A percentile compares a stretch with the other conserved stretches of the same genome.
These are phyloP conservation scores for Ascoidea rubescens DNA, from an alignment of 805 yeast genomes.

Conservation along the genomic window DNA sequence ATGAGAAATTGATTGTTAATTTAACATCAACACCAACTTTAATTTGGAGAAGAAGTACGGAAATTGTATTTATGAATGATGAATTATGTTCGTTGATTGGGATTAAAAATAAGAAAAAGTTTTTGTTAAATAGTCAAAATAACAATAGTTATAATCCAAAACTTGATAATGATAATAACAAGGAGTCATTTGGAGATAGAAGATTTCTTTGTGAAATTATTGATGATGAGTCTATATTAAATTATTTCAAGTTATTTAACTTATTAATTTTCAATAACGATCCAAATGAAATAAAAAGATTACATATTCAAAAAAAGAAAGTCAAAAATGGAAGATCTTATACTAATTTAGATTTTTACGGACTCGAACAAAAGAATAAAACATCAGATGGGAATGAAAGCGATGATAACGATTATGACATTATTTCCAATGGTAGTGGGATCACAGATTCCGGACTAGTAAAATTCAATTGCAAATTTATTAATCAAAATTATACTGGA, in stretches of 20 bases:
- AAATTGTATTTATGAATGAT: constrained; percentile 64
- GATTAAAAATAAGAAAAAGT: constrained; percentile 8
- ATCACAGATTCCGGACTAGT: constrained; percentile 7
- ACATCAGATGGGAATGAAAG: constrained; percentile 4
- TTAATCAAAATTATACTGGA: constrained; percentile 7
- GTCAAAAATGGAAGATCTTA: background rate
- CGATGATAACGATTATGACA: constrained; percentile 12
- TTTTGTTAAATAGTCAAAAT: constrained; percentile 16
- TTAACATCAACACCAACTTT: constrained; percentile 67
- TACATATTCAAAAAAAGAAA: constrained; percentile 2
- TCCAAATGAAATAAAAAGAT: constrained; percentile 3
- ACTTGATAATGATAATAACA: background rate
- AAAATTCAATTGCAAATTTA: constrained; percentile 10
- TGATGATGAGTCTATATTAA: constrained; percentile 65
- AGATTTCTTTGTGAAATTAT: constrained; percentile 67
- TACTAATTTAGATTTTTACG: background rate
- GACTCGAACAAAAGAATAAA: background rate
- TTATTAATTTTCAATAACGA: constrained; percentile 47
- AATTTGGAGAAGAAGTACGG: constrained; percentile 80
- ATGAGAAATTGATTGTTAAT: constrained; percentile 23
- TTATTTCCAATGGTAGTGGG: constrained; percentile 11
- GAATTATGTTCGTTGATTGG: constrained; percentile 63
- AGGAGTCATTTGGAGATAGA: constrained; percentile 25
- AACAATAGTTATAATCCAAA: constrained; percentile 37
- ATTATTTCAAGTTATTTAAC: constrained; percentile 61